These are phyloP conservation scores for Cladosporium sp. DNA, from an alignment of 2,329 filamentous ascomycete genomes.

Conservation along the genomic window DNA sequence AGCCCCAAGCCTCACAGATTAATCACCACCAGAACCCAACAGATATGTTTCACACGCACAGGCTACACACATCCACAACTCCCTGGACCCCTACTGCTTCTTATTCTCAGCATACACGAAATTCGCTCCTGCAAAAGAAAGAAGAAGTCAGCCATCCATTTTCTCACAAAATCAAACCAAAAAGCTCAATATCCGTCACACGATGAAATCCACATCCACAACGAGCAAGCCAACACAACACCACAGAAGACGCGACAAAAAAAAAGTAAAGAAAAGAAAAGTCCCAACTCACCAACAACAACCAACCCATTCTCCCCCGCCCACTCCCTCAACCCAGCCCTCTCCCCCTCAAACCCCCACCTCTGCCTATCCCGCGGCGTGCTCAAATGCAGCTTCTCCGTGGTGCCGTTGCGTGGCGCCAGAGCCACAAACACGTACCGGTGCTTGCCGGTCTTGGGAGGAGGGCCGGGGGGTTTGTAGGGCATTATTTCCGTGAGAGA, in stretches of 20 bases:
- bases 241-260: not conserved
- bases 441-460: constrained; percentile 53
- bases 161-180: not conserved
- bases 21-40: no score
- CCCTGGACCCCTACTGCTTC: no score
- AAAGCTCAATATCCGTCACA: not conserved
- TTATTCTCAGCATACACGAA: constrained; percentile 47
- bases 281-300: constrained; percentile 42
- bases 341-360: constrained; percentile 52
- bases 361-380: constrained; percentile 48
- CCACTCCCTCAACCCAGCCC: constrained; percentile 51
- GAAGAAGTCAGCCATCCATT: constrained; percentile 9
- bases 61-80: no score
- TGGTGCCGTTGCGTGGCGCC: constrained; percentile 42
- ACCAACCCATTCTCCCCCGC: constrained; percentile 45
- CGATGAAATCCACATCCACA: not conserved
- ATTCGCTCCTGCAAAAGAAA: constrained; percentile 33
- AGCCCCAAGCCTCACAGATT: no score
- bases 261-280: not conserved
- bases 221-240: not conserved
- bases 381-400: constrained; percentile 38
- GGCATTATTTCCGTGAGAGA: constrained; percentile 38
- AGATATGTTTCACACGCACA: no score
- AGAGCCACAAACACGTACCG: constrained; percentile 55
- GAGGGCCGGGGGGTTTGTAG: constrained; percentile 53